A percentile compares a stretch with the other conserved stretches of the same genome.
Conservation (phyloP, 2,329 filamentous ascomycete species). For the Ophiosphaerella herpotricha region DNA sequence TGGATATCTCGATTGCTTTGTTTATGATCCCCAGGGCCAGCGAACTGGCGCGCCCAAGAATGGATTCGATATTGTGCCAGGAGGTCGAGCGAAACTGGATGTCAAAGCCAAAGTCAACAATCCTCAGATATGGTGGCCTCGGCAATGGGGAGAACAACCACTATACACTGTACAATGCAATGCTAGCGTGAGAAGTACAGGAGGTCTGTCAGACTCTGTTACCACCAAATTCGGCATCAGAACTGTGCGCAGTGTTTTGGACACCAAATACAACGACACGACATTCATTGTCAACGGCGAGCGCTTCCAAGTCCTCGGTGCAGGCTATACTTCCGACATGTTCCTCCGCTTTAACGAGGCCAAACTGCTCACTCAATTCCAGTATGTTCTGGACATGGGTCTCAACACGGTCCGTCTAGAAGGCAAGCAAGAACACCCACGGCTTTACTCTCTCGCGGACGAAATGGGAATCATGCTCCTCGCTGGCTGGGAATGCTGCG, state of each 20-base stretch:
- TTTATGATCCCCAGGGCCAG: slow-evolving; percentile 11
- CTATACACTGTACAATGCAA: slow-evolving; percentile 51
- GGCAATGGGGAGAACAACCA: slow-evolving; percentile 62
- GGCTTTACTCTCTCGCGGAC: slow-evolving; percentile 64
- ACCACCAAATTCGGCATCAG: slow-evolving; percentile 58
- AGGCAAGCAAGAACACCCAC: slow-evolving; percentile 67
- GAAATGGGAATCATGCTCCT: slow-evolving; percentile 65
- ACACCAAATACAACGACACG: slow-evolving; percentile 57
- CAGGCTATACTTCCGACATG: slow-evolving; percentile 65
- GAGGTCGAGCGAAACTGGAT: neutral
- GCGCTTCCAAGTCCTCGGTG: slow-evolving; percentile 65
- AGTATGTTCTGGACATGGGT: slow-evolving; percentile 63
- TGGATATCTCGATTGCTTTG: slow-evolving; percentile 16
- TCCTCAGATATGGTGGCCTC: slow-evolving; percentile 66
- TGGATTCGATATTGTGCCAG: slow-evolving; percentile 2
- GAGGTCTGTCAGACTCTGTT: slow-evolving; percentile 41
- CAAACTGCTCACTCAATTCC: slow-evolving; percentile 56
- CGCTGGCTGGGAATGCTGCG: slow-evolving; percentile 69
- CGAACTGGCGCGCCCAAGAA: neutral
- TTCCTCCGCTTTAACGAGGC: slow-evolving; percentile 62
- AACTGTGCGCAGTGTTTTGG: slow-evolving; percentile 58
- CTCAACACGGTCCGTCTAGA: slow-evolving; percentile 68
- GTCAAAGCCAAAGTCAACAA: slow-evolving; percentile 40
- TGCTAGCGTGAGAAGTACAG: slow-evolving; percentile 18
- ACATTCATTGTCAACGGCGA: slow-evolving; percentile 61